Conservation (phyloP, 257 asterid species). For the Primulina huaijiensis region DNA sequence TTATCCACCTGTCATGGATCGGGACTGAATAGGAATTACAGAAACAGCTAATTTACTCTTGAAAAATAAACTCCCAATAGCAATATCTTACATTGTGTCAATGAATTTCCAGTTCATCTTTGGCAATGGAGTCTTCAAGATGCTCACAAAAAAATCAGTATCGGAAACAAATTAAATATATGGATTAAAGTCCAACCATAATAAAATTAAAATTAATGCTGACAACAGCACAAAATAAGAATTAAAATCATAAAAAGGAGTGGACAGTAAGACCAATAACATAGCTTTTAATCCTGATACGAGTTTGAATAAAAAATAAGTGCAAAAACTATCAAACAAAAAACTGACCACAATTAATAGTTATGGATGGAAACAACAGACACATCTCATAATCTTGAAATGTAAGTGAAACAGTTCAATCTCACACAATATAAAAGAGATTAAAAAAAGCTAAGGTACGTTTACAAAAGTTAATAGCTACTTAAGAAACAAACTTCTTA, state of each 20-base stretch:
- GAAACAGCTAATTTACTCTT: constrained; percentile 23
- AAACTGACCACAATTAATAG: too few species aligned
- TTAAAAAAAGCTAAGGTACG: neutral
- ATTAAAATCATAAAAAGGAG: neutral
- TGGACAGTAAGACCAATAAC: neutral
- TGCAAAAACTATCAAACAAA: too few species aligned
- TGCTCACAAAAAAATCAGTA: constrained; percentile 30
- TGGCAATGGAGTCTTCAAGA: constrained; percentile 38
- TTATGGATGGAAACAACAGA: too few species aligned
- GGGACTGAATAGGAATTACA: constrained; percentile 20
- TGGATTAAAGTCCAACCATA: constrained; percentile 12
- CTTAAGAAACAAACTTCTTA: neutral
- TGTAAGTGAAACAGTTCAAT: neutral
- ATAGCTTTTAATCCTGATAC: too few species aligned
- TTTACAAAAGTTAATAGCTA: constrained; percentile 11
- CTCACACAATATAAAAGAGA: neutral
- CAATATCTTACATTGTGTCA: constrained; percentile 58
- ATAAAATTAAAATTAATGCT: constrained; percentile 5
- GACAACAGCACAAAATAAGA: constrained; percentile 12
- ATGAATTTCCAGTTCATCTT: constrained; percentile 54
- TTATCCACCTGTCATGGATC: constrained; percentile 71
- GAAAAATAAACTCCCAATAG: constrained; percentile 19
- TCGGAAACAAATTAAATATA: constrained; percentile 15
- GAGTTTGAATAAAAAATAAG: too few species aligned
- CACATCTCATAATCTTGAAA: neutral